phyloP scores from a whole-genome alignment of 2,329 filamentous ascomycete genomes.

The Hawksworthiomyces lignivorus region DNA sequence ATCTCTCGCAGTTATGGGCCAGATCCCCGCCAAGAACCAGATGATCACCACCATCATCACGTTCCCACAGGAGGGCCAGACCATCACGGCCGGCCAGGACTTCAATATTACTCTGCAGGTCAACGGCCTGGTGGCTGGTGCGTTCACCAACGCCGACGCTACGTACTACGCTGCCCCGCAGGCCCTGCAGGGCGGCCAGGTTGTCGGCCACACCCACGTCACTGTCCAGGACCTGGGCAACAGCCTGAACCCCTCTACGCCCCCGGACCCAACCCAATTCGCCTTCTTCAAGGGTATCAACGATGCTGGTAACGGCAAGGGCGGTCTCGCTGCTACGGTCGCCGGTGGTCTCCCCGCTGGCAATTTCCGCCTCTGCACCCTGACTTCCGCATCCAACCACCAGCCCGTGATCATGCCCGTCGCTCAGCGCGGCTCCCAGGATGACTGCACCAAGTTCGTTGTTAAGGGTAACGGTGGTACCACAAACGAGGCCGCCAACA shows the following conservation, averaged over 20 bases:
- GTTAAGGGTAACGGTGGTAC: slow-evolving; percentile 23
- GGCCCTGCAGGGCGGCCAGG: slow-evolving; percentile 36
- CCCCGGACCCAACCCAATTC: slow-evolving; percentile 42
- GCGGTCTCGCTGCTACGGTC: slow-evolving; percentile 28
- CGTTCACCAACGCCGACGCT: slow-evolving; percentile 51
- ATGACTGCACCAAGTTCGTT: slow-evolving; percentile 36
- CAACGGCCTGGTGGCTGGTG: slow-evolving; percentile 44
- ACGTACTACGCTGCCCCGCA: slow-evolving; percentile 56
- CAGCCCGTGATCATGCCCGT: slow-evolving; percentile 37
- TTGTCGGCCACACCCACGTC: slow-evolving; percentile 54
- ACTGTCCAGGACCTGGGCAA: slow-evolving; percentile 48
- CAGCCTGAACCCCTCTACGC: slow-evolving; percentile 37
- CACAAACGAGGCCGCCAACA: slow-evolving; percentile 21
- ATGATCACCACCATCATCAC: slow-evolving; percentile 50
- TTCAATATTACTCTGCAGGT: slow-evolving; percentile 48
- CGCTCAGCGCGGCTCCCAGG: slow-evolving; percentile 36
- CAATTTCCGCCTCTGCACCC: slow-evolving; percentile 35
- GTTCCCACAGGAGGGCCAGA: slow-evolving; percentile 42
- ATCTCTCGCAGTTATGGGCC: slow-evolving; percentile 41
- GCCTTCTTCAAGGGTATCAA: slow-evolving; percentile 36
- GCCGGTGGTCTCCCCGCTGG: slow-evolving; percentile 31
- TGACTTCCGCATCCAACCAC: slow-evolving; percentile 34
- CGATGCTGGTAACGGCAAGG: slow-evolving; percentile 30
- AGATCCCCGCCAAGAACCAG: slow-evolving; percentile 44
- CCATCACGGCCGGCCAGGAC: slow-evolving; percentile 37